phyloP scores from a whole-genome alignment of 2,329 filamentous ascomycete genomes.

The Ophiostoma montium region DNA sequence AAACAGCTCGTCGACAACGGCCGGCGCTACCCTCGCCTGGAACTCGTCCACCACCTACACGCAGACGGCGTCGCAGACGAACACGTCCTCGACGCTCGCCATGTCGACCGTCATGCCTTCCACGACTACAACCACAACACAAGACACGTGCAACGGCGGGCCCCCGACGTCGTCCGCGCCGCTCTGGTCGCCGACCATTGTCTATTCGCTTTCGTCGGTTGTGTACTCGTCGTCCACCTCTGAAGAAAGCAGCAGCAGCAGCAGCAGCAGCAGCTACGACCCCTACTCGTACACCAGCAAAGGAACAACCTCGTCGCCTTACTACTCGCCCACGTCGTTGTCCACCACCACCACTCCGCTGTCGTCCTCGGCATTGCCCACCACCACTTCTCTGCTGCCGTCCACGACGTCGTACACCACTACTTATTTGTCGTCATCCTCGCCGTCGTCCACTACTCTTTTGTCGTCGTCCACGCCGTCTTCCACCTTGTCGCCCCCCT shows the following conservation, averaged over 20 bases:
- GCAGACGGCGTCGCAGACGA: not conserved
- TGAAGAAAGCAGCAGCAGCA: not conserved
- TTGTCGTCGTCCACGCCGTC: not conserved
- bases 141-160: not conserved
- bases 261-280: not conserved
- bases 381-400: not conserved
- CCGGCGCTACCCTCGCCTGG: not conserved
- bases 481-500: not conserved
- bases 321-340: not conserved
- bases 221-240: not conserved
- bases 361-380: not conserved
- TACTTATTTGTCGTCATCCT: not conserved
- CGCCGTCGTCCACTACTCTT: not conserved
- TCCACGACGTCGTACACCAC: not conserved
- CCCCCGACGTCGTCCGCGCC: not conserved
- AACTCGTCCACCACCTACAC: not conserved
- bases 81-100: not conserved
- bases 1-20: not conserved
- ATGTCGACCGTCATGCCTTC: not conserved
- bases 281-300: not conserved
- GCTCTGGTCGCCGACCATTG: not conserved
- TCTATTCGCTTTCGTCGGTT: not conserved
- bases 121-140: not conserved
- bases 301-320: not conserved
- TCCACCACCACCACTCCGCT: not conserved